Evolutionary conservation across 2,329 filamentous ascomycete genomes (phyloP), one percentile per base, ranked within the genome.

Genomic region (Trichoderma lentiforme): DNA sequence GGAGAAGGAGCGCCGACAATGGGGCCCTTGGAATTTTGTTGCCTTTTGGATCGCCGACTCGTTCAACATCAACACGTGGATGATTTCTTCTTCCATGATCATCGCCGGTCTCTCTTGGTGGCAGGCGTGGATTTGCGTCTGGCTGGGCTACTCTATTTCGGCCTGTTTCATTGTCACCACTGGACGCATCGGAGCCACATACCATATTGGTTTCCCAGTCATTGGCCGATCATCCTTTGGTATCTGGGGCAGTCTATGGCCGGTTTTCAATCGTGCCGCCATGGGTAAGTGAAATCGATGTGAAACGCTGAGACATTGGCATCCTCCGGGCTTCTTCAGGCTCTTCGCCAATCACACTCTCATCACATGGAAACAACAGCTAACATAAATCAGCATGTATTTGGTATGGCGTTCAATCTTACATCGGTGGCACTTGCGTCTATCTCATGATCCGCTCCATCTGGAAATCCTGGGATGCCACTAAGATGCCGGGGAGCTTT

Each of bases 41-140:
- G 92, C 90, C 15, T 96, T 96, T 79, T 95, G 93, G 93, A 88
- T 96, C 77, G 91, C 92, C 34, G 93, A 95, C 82, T 92, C 90
- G 0, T 94, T 95, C 84, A 95, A 95, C 80, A 93, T 96, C 79
- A 96, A 95, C 81, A 96, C 93, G 2, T 97, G 93, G 94, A 97
- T 97, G 93, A 96, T 97, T 74, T 92, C 93, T 0, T 93, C 92
- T 1, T 90, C 92, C 47, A 94, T 94, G 88, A 93, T 97, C 39
- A 88, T 91, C 1, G 85, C 83, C 62, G 93, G 93, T 14, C 85
- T 97, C 26, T 93, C 93, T 8, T 97, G 94, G 94, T 97, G 94
- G 94, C 93, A 97, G 82, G 91, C 93, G 15, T 94, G 92, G 91
- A 83, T 94, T n/a, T 94, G 92, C 78, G 93, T 97, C 57, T 95